phyloP scores from a whole-genome alignment of 768 basidiomycete species.

The Russula griseocarnosa region DNA sequence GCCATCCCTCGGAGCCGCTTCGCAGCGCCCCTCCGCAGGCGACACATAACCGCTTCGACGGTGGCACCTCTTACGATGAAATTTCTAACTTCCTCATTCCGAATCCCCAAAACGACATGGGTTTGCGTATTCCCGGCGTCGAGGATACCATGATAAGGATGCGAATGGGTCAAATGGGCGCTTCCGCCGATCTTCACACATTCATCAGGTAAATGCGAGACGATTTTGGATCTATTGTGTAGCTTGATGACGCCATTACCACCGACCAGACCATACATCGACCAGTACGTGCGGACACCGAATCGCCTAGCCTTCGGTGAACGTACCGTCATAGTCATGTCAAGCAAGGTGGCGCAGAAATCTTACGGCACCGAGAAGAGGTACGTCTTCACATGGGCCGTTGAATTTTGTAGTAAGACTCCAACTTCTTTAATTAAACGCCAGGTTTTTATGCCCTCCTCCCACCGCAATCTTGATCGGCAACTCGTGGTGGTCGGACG shows the following conservation, averaged over 20 bases:
- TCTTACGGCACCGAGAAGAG: constrained; percentile 96
- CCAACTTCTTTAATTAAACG: constrained; percentile 26
- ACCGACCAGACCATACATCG: constrained; percentile 65
- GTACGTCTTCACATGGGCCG: constrained; percentile 39
- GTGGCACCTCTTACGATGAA: constrained; percentile 52
- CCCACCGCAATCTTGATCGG: constrained; percentile 94
- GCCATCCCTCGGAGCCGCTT: constrained; percentile 53
- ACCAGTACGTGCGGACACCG: constrained; percentile 77
- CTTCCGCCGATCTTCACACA: constrained; percentile 69
- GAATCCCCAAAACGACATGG: constrained; percentile 51
- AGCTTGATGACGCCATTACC: constrained; percentile 15
- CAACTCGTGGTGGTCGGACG: constrained; percentile 90
- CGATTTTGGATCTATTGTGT: background rate
- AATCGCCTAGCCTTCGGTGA: constrained; percentile 91
- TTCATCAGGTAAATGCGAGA: constrained; percentile 61
- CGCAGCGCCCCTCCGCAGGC: constrained; percentile 69
- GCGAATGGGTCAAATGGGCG: constrained; percentile 51
- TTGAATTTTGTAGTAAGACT: background rate
- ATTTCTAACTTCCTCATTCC: constrained; percentile 54
- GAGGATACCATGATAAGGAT: constrained; percentile 61
- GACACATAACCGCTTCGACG: constrained; percentile 59
- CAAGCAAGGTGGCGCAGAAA: constrained; percentile 96
- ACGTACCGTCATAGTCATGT: constrained; percentile 93
- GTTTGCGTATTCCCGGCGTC: constrained; percentile 59
- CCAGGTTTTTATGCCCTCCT: constrained; percentile 85